phyloP scores from a whole-genome alignment of 2,329 filamentous ascomycete genomes.

The Whalleya microplaca region DNA sequence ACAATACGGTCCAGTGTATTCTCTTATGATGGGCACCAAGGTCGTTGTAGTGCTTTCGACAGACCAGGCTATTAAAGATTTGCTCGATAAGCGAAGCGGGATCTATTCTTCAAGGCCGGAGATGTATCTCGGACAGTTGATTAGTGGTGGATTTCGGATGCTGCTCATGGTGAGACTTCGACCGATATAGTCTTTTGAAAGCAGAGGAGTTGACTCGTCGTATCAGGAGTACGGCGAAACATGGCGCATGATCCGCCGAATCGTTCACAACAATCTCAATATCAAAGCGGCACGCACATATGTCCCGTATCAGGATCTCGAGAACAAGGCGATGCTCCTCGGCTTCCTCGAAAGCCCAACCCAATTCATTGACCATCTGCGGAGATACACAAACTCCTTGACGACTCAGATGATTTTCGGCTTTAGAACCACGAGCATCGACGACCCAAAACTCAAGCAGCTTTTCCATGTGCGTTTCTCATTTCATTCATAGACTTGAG shows the following conservation, averaged over 20 bases:
- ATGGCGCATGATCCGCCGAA: conserved; percentile 42
- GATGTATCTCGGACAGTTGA: conserved; percentile 47
- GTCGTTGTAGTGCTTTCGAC: conserved; percentile 51
- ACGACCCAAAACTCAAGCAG: conserved; percentile 46
- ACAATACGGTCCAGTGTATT: conserved; percentile 56
- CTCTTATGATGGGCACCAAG: conserved; percentile 53
- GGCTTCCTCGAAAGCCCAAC: conserved; percentile 50
- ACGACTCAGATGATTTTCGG: conserved; percentile 55
- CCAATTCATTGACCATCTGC: conserved; percentile 47
- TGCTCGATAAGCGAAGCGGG: conserved; percentile 53
- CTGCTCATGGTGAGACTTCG: conserved; percentile 23
- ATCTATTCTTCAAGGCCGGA: conserved; percentile 53
- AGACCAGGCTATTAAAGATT: conserved; percentile 51
- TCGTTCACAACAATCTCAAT: conserved; percentile 52
- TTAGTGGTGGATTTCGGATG: conserved; percentile 23
- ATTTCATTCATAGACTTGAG: background rate
- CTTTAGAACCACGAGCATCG: conserved; percentile 44
- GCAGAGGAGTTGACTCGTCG: conserved; percentile 1
- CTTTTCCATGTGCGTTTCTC: conserved; percentile 41
- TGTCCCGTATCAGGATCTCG: conserved; percentile 58
- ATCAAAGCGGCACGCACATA: conserved; percentile 51
- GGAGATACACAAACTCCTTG: conserved; percentile 52
- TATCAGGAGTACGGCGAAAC: conserved; percentile 38
- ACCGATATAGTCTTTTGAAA: background rate
- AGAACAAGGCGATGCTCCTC: conserved; percentile 57